Percentiles rank a stretch among this genome's conserved stretches.
Conservation (phyloP, 164 flowering plant species). For the Dillenia turbinata region DNA sequence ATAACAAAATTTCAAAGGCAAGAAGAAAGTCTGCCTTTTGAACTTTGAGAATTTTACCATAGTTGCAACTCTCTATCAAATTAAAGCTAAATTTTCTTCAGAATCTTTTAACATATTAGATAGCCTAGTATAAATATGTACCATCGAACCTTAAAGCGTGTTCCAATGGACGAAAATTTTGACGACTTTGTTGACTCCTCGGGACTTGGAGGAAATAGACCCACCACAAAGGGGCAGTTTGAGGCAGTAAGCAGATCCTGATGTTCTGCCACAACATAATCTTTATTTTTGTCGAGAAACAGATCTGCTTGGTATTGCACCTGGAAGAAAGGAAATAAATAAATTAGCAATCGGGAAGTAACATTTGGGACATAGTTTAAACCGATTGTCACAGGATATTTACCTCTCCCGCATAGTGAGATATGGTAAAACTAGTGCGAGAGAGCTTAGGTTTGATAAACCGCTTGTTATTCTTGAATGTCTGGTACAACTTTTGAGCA, state of each 20-base stretch:
- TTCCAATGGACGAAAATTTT: conserved; percentile 90
- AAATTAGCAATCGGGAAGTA: not conserved
- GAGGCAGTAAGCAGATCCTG: conserved; percentile 79
- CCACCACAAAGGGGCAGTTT: conserved; percentile 72
- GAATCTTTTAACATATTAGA: too few relatives aligned
- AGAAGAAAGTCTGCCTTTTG: too few relatives aligned
- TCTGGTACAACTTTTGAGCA: conserved; percentile 94
- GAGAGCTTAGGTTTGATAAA: conserved; percentile 97
- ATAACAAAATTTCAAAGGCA: too few relatives aligned
- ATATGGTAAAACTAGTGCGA: conserved; percentile 81
- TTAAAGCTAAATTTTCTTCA: too few relatives aligned
- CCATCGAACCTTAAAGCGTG: conserved; percentile 74
- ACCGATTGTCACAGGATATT: not conserved
- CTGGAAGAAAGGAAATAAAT: conserved; percentile 27
- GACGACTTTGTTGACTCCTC: conserved; percentile 80
- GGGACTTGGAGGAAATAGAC: conserved; percentile 71
- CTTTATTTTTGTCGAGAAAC: conserved; percentile 92
- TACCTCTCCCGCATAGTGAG: conserved; percentile 99
- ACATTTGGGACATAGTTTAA: not conserved
- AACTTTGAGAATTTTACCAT: too few relatives aligned
- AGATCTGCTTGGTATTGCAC: conserved; percentile 78
- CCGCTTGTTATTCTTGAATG: conserved; percentile 77
- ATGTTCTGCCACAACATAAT: conserved; percentile 97
- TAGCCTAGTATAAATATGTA: not conserved
- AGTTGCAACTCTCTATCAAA: too few relatives aligned